phyloP scores from a whole-genome alignment of 2,329 filamentous ascomycete genomes.

The Pseudogymnoascus sp. region DNA sequence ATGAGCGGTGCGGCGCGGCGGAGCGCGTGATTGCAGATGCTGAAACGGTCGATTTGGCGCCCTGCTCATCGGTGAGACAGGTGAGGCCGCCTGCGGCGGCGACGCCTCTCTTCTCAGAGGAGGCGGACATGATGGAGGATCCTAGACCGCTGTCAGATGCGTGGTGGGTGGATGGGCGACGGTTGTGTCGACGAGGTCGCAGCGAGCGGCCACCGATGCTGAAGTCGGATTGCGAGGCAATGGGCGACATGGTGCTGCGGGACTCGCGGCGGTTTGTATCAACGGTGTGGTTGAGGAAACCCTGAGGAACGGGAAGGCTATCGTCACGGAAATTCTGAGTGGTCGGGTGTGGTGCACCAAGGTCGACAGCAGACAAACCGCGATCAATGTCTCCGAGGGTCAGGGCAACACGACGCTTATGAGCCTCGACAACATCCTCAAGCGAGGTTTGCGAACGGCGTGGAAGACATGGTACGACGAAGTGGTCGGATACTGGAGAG shows the following conservation, averaged over 20 bases:
- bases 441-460: slow-evolving; percentile 62
- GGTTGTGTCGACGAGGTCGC: slow-evolving; percentile 43
- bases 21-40: slow-evolving; percentile 57
- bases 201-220: slow-evolving; percentile 43
- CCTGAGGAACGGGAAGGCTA: slow-evolving; percentile 52
- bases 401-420: slow-evolving; percentile 60
- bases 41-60: slow-evolving; percentile 36
- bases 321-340: slow-evolving; percentile 45
- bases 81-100: slow-evolving; percentile 32
- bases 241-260: slow-evolving; percentile 30
- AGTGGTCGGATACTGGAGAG: slow-evolving; percentile 35
- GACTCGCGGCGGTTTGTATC: slow-evolving; percentile 33
- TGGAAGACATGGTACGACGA: slow-evolving; percentile 39
- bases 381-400: slow-evolving; percentile 60
- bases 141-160: slow-evolving; percentile 84
- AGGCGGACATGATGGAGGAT: slow-evolving; percentile 63
- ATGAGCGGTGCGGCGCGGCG: slow-evolving; percentile 41
- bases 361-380: slow-evolving; percentile 44
- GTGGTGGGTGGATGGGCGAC: slow-evolving; percentile 56
- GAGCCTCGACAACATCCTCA: slow-evolving; percentile 65
- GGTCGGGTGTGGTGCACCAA: slow-evolving; percentile 30
- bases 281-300: slow-evolving; percentile 51
- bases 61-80: slow-evolving; percentile 28
- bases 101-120: slow-evolving; percentile 41
- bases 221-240: slow-evolving; percentile 34